Evolutionary conservation across 345 rosid genomes (phyloP).

Genomic region (Syzygium aromaticum): DNA sequence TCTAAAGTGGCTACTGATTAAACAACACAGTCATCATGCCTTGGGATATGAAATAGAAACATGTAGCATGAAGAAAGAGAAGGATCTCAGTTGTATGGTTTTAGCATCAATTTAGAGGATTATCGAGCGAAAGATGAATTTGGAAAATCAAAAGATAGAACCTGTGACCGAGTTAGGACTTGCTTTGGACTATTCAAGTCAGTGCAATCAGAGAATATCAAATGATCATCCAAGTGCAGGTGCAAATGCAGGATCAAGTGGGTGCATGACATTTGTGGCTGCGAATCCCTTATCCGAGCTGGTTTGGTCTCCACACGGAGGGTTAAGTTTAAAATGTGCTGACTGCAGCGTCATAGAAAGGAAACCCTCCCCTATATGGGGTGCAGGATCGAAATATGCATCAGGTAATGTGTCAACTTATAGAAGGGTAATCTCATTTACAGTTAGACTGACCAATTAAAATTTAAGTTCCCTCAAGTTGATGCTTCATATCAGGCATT

Average conservation of each 20-base stretch:
- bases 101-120: conserved; percentile 16
- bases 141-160: conserved; percentile 36
- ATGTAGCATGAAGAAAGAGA: neutral
- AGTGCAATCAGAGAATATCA: conserved; percentile 17
- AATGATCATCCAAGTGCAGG: conserved; percentile 61
- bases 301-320: conserved; percentile 88
- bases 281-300: conserved; percentile 64
- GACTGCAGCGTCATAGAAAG: conserved; percentile 43
- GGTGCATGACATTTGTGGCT: conserved; percentile 36
- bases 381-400: conserved; percentile 25
- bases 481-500: neutral
- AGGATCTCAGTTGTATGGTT: neutral
- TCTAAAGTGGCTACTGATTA: neutral
- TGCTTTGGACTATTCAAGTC: conserved; percentile 26
- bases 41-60: neutral
- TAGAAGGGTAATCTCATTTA: neutral
- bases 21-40: neutral
- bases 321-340: conserved; percentile 66
- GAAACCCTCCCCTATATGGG: conserved; percentile 29
- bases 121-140: conserved; percentile 34
- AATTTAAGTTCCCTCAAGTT: neutral
- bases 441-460: neutral
- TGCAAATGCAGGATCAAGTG: conserved; percentile 73
- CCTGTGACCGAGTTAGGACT: conserved; percentile 32
- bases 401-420: conserved; percentile 3